phyloP scores from a whole-genome alignment of 306 rosid species.

The Sindora glabra region DNA sequence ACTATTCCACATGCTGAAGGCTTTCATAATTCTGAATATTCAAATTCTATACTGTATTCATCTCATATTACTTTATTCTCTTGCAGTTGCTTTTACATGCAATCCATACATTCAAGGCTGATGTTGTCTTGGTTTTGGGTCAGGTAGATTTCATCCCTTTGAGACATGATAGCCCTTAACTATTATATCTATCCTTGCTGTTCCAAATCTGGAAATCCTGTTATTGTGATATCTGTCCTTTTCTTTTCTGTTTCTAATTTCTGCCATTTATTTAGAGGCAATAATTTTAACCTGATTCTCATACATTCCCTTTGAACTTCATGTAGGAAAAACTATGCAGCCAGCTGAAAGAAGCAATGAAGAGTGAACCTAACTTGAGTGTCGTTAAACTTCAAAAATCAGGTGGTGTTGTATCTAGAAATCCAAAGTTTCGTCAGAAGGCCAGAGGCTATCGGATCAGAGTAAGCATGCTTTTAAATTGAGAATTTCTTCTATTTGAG shows the following conservation, averaged over 20 bases:
- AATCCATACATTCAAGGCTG: conserved; percentile 68
- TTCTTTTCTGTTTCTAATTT: neutral
- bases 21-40: conserved; percentile 8
- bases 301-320: conserved; percentile 12
- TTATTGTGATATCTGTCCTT: neutral
- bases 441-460: conserved; percentile 77
- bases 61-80: neutral
- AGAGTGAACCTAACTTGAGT: conserved; percentile 73
- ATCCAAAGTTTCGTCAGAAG: conserved; percentile 64
- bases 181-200: neutral
- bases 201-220: too few relatives aligned
- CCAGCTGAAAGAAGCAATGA: conserved; percentile 78
- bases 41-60: neutral
- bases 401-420: conserved; percentile 93
- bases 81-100: conserved; percentile 92
- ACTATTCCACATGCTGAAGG: neutral
- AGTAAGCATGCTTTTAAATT: conserved; percentile 30
- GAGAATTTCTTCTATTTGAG: neutral
- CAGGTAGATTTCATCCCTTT: conserved; percentile 47
- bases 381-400: conserved; percentile 96
- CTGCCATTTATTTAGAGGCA: too few relatives aligned
- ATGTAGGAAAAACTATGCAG: conserved; percentile 86
- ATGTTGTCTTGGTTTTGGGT: conserved; percentile 88
- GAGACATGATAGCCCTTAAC: neutral
- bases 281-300: conserved; percentile 6